Percentiles rank a stretch among this genome's conserved stretches.
phyloP scores from a whole-genome alignment of 2,329 filamentous ascomycete genomes.

The Alternaria dauci region DNA sequence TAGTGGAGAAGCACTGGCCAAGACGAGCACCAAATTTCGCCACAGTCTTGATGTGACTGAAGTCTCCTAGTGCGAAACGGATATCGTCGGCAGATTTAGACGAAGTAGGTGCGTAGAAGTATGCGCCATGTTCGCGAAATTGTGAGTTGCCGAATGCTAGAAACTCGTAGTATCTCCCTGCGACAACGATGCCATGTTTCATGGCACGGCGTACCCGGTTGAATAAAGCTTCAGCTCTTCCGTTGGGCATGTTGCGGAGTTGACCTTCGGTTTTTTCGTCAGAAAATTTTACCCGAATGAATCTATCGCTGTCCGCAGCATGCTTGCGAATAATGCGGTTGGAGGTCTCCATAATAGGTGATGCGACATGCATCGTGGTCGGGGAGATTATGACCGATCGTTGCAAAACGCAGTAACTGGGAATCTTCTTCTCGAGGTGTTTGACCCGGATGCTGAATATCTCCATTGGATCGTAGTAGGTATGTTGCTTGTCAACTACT shows the following conservation, averaged over 20 bases:
- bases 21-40: constrained; percentile 89
- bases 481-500: constrained; percentile 69
- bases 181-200: constrained; percentile 80
- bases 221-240: constrained; percentile 67
- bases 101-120: constrained; percentile 82
- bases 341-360: constrained; percentile 82
- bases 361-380: constrained; percentile 79
- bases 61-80: constrained; percentile 85
- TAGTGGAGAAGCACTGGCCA: constrained; percentile 96
- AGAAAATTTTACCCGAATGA: constrained; percentile 87
- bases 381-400: constrained; percentile 84
- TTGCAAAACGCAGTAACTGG: constrained; percentile 76
- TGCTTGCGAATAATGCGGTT: constrained; percentile 86
- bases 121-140: constrained; percentile 88
- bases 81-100: constrained; percentile 77
- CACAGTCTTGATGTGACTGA: constrained; percentile 80
- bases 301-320: constrained; percentile 73
- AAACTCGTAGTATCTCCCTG: constrained; percentile 84
- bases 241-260: constrained; percentile 42
- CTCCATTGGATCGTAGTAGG: constrained; percentile 73
- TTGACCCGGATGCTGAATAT: constrained; percentile 67
- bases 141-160: constrained; percentile 96
- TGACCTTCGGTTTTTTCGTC: constrained; percentile 72
- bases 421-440: constrained; percentile 58
- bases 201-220: constrained; percentile 76